Base-by-base conservation (phyloP, 179 eudicot genomes). In the Carnegiea gigantea region DNA sequence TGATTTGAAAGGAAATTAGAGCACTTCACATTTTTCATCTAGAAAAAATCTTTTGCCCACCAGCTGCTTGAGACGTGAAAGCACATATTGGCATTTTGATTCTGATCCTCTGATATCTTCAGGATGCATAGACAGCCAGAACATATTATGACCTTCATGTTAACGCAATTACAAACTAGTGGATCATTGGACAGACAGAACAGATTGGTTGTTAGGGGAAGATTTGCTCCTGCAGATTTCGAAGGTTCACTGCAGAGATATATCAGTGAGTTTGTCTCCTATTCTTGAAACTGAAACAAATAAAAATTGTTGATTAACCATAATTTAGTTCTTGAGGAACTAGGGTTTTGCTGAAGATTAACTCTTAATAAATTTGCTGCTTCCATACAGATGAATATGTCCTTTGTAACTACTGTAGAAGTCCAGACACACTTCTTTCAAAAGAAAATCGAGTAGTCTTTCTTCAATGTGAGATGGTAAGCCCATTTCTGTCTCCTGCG, bases 111-210 rank as follows among this genome's bases (percentile, higher is more conserved):
- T 44, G 62, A 30, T 68, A 49, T 73, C 75, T 64, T 75, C 89
- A 85, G 89, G 77, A 85, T 90, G 87, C 87, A 83, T 77, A 88
- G 92, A 82, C 86, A 85, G 74, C 87, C 88, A 33, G 89, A 87
- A 75, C 89, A 88, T 73, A 85, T 83, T 20, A 82, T 87, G 86
- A 79, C 62, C 44, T 90, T 89, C 85, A 57, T 90, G 78, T 75
- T 85, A 0, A 82, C 86, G 53, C 83, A 87, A 78, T 43, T 87
- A 76, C 86, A 87, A 28, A 85, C 90, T 77, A 80, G 79, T 82
- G 91, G 91, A 23, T 87, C 91, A 51, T 76, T 90, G 24, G 89
- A 89, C 82, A 86, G 82, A 59, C 86, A 88, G 28, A 84, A 77
- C 57, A 86, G 89, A 80, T 78, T 88, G 73, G 83, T 85, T 23